Percentiles rank a stretch among this genome's conserved stretches.
Evolutionary conservation across 352 stramenopile species (phyloP).

Genomic region (Plasmopara viticola): DNA sequence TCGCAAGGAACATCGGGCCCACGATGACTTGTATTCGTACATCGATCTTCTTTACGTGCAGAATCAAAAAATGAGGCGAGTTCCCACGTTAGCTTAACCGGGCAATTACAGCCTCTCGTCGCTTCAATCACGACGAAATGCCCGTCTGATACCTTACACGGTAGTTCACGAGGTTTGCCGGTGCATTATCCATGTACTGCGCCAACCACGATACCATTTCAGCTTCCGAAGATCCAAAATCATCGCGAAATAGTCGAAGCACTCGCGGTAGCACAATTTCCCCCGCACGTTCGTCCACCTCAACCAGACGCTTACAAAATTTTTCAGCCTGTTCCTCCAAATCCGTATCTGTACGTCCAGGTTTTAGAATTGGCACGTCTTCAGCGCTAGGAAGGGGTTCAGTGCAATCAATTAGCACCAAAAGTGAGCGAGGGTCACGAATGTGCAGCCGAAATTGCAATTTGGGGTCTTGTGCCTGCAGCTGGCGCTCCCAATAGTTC

Average conservation of each 20-base stretch:
- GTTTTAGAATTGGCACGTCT: conserved; percentile 74
- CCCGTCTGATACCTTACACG: conserved; percentile 65
- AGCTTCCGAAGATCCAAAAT: conserved; percentile 77
- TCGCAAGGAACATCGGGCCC: too few species aligned
- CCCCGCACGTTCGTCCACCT: conserved; percentile 43
- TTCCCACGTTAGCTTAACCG: conserved; percentile 1
- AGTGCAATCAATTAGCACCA: conserved; percentile 74
- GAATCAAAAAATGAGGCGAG: not conserved
- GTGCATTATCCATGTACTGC: conserved; percentile 77
- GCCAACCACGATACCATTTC: conserved; percentile 84
- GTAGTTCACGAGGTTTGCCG: conserved; percentile 67
- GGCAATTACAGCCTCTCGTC: conserved; percentile 11
- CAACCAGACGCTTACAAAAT: conserved; percentile 61
- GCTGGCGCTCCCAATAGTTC: conserved; percentile 83
- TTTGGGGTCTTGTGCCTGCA: conserved; percentile 76
- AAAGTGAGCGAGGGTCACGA: conserved; percentile 71
- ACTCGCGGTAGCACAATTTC: conserved; percentile 68
- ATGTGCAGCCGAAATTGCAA: conserved; percentile 83
- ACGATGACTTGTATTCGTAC: not conserved
- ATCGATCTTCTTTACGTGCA: not conserved
- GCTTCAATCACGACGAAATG: conserved; percentile 51
- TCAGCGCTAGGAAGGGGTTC: conserved; percentile 51
- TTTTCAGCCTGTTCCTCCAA: conserved; percentile 77
- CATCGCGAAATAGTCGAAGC: conserved; percentile 79
- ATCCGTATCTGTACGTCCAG: conserved; percentile 78